A percentile compares a stretch with the other conserved stretches of the same genome.
Conservation (phyloP, 1,284 basidiomycete genomes). For the Apiotrichum akiyoshidainum region DNA sequence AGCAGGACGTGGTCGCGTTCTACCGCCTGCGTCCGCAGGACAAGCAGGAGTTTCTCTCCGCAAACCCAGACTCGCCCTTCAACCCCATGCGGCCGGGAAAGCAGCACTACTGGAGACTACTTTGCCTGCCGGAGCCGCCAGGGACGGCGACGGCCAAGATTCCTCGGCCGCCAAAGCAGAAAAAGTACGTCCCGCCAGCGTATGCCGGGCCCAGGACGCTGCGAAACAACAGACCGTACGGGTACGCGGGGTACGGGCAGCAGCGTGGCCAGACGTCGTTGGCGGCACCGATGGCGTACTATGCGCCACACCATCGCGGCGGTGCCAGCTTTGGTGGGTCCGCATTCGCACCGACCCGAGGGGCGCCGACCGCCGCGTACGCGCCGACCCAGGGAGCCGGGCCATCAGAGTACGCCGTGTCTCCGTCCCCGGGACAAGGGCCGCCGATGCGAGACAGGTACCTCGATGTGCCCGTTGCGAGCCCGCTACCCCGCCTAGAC, state of each 20-base stretch:
- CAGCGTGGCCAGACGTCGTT: not conserved
- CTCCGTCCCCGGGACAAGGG: too few species aligned
- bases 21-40: conserved; percentile 36
- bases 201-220: not conserved
- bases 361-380: too few species aligned
- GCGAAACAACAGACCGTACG: not conserved
- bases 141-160: not conserved
- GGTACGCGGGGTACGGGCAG: not conserved
- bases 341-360: too few species aligned
- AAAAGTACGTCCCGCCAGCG: not conserved
- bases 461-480: too few species aligned
- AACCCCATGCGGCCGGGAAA: conserved; percentile 22
- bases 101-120: not conserved
- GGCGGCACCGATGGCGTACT: not conserved
- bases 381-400: too few species aligned
- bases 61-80: conserved; percentile 38
- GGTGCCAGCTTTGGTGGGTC: too few species aligned
- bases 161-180: not conserved
- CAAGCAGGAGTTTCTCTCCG: conserved; percentile 35
- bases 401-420: too few species aligned
- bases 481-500: too few species aligned
- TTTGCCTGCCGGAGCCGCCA: not conserved
- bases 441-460: too few species aligned
- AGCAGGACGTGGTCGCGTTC: conserved; percentile 28
- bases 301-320: too few species aligned